Conservation (phyloP, 345 rosid genomes). For the Hirschfeldia incana region DNA sequence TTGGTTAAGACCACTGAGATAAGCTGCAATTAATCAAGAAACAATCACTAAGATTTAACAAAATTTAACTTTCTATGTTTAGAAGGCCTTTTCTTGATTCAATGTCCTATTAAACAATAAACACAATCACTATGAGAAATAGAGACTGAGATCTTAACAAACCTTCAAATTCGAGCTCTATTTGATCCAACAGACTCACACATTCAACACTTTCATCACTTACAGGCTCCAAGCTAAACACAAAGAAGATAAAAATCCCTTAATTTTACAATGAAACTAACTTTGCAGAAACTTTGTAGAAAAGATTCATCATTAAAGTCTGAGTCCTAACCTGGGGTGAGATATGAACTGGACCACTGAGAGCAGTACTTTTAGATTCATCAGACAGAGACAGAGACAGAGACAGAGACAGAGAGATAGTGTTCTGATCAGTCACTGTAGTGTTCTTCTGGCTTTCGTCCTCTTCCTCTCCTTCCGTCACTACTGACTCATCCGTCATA, state of each 20-base stretch:
- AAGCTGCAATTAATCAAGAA: conserved; percentile 15
- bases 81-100: no score
- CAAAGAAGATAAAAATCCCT: background rate
- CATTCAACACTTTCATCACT: conserved; percentile 13
- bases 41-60: no score
- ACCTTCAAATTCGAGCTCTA: conserved; percentile 37
- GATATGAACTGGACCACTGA: background rate
- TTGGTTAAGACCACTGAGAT: conserved; percentile 20
- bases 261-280: background rate
- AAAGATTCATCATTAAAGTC: background rate
- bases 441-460: conserved; percentile 24
- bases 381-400: conserved; percentile 22
- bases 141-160: conserved; percentile 8
- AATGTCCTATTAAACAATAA: background rate
- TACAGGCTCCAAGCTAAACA: conserved; percentile 25
- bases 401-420: conserved; percentile 31
- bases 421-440: conserved; percentile 36
- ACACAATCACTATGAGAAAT: background rate
- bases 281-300: background rate
- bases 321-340: conserved; percentile 11
- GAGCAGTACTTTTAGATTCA: conserved; percentile 8
- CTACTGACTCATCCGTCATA: no score
- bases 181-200: conserved; percentile 20
- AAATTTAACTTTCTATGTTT: no score
- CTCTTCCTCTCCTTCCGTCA: no score